Conservation (phyloP, 2,329 filamentous ascomycete species). For the Ilyonectria destructans region DNA sequence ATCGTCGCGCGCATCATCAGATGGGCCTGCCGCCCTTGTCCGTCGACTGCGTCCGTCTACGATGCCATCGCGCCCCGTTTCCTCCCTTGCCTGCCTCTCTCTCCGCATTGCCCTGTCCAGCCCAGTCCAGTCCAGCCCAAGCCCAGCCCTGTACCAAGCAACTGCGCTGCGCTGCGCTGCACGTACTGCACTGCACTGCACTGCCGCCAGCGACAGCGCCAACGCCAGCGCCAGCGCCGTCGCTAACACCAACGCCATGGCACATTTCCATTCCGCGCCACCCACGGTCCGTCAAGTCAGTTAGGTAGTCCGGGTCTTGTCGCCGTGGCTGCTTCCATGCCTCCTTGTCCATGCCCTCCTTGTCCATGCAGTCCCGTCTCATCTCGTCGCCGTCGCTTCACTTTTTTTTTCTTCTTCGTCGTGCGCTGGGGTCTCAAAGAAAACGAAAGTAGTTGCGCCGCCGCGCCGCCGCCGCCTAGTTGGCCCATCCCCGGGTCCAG, state of each 20-base stretch:
- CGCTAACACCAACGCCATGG: constrained; percentile 14
- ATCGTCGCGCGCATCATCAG: too few species aligned
- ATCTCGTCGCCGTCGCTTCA: too few species aligned
- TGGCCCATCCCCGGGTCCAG: constrained; percentile 53
- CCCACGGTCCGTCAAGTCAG: not conserved
- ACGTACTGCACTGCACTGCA: constrained; percentile 7
- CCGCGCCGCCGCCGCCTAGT: constrained; percentile 30
- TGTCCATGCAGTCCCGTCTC: too few species aligned
- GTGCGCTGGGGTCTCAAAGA: not conserved
- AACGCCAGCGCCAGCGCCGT: constrained; percentile 20
- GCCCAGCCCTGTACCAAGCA: not conserved
- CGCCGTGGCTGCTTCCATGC: not conserved
- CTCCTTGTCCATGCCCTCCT: not conserved
- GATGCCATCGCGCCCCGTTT: not conserved
- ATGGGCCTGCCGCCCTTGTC: not conserved
- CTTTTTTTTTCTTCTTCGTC: not conserved
- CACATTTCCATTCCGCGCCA: constrained; percentile 8
- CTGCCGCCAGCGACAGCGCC: constrained; percentile 24
- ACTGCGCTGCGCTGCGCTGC: not conserved
- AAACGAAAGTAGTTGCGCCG: not conserved
- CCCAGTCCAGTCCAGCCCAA: not conserved
- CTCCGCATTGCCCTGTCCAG: not conserved
- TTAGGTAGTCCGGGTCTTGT: not conserved
- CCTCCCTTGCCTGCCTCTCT: not conserved
- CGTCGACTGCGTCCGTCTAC: not conserved